These are phyloP conservation scores for Penstemon davidsonii DNA, from an alignment of 257 asterid species.

Conservation along the genomic window DNA sequence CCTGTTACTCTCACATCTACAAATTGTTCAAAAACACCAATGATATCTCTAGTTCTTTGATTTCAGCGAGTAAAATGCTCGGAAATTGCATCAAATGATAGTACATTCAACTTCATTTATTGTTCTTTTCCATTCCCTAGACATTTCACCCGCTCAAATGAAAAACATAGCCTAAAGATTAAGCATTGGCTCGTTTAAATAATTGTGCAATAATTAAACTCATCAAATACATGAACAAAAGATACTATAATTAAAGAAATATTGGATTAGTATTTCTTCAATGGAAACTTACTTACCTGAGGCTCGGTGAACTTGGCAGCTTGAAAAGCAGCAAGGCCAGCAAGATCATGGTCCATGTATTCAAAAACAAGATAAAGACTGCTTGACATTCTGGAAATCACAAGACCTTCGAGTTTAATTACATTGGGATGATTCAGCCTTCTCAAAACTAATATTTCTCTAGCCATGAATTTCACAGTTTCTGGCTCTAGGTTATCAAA, in stretches of 20 bases:
- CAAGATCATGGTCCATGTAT: constrained; percentile 97
- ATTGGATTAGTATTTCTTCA: neutral
- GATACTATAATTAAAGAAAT: neutral
- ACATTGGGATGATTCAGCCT: constrained; percentile 86
- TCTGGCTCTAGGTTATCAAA: constrained; percentile 78
- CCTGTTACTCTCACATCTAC: neutral
- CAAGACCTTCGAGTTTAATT: constrained; percentile 87
- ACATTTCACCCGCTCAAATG: too few relatives aligned
- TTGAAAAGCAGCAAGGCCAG: constrained; percentile 80
- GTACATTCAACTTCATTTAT: too few relatives aligned
- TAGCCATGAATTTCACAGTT: constrained; percentile 78
- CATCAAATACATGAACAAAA: constrained; percentile 22
- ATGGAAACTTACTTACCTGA: constrained; percentile 50
- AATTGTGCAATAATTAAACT: constrained; percentile 8
- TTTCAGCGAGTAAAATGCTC: too few relatives aligned
- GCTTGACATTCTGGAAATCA: constrained; percentile 80
- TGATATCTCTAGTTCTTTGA: too few relatives aligned
- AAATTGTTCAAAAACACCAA: neutral
- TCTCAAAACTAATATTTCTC: constrained; percentile 73
- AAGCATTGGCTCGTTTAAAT: neutral
- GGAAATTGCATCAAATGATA: too few relatives aligned
- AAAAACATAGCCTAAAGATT: too few relatives aligned
- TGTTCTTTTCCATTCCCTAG: too few relatives aligned
- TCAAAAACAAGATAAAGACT: constrained; percentile 88
- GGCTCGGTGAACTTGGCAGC: constrained; percentile 65